Percentiles rank a stretch among this genome's conserved stretches.
Conservation (phyloP, 108 stramenopile species). For the Mediolabrus comicus region DNA sequence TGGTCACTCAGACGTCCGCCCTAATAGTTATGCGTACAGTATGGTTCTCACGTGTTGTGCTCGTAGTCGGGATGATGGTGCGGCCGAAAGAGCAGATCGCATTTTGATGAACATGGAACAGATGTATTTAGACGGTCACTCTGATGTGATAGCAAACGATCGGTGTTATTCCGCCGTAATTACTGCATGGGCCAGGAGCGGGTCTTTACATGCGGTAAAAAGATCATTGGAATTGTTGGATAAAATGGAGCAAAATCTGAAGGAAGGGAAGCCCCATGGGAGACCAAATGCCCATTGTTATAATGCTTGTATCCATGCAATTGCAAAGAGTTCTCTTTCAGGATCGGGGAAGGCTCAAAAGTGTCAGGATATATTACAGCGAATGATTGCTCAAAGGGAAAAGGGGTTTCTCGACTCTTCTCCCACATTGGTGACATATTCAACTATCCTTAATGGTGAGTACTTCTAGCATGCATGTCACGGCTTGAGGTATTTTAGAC, state of each 20-base stretch:
- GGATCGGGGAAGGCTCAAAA: conserved; percentile 12
- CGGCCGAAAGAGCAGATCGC: conserved; percentile 57
- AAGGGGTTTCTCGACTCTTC: conserved; percentile 32
- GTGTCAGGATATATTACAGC: conserved; percentile 30
- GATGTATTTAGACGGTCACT: conserved; percentile 44
- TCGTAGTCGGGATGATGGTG: conserved; percentile 37
- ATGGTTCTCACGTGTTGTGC: conserved; percentile 43
- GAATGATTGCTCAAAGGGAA: conserved; percentile 22
- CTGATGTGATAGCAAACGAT: conserved; percentile 29
- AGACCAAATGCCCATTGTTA: conserved; percentile 45
- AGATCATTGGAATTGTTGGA: conserved; percentile 50
- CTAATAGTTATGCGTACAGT: conserved; percentile 28
- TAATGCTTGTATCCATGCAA: conserved; percentile 44
- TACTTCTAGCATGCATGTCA: background rate
- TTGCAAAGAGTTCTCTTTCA: conserved; percentile 33
- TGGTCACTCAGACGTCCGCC: conserved; percentile 16
- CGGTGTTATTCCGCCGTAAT: conserved; percentile 64
- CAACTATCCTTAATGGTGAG: conserved; percentile 40
- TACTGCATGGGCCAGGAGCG: conserved; percentile 71
- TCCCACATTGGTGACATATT: conserved; percentile 33
- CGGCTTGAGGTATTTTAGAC: too few relatives aligned
- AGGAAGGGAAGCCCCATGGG: conserved; percentile 23
- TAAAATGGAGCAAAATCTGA: conserved; percentile 60
- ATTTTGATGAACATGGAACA: conserved; percentile 60
- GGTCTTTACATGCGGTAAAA: conserved; percentile 45